These are phyloP conservation scores for Gossypium davidsonii DNA, from an alignment of 441 rosid species.

Conservation along the genomic window DNA sequence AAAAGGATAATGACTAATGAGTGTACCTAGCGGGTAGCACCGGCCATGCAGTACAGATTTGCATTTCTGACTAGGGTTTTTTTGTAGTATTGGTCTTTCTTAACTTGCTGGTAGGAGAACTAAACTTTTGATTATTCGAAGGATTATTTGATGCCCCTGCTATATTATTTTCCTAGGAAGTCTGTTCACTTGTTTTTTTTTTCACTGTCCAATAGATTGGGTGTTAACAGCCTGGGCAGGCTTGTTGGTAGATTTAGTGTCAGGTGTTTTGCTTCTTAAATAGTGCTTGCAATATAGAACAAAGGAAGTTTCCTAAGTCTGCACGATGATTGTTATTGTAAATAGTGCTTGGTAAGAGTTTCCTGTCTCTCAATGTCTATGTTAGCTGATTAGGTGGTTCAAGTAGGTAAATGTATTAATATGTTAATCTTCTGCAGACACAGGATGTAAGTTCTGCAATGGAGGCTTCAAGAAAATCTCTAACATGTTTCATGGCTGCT, in stretches of 20 bases:
- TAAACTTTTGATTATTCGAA: not conserved
- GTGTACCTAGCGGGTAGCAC: not conserved
- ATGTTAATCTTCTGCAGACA: slow-evolving; percentile 48
- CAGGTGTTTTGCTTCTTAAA: not conserved
- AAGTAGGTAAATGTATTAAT: slow-evolving; percentile 14
- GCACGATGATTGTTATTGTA: not conserved
- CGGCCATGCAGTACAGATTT: not conserved
- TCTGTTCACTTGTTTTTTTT: not conserved
- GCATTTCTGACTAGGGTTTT: not conserved
- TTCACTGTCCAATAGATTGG: not conserved
- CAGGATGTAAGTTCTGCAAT: slow-evolving; percentile 56
- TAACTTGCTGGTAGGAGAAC: not conserved
- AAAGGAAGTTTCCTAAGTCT: not conserved
- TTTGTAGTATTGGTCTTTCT: not conserved
- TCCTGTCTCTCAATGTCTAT: slow-evolving; percentile 9
- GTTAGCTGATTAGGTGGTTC: not conserved
- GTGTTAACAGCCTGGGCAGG: not conserved
- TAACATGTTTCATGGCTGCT: slow-evolving; percentile 48
- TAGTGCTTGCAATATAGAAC: not conserved
- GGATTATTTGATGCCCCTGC: not conserved
- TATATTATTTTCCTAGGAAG: not conserved
- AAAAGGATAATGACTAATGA: not conserved
- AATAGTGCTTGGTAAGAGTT: not conserved
- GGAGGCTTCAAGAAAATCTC: slow-evolving; percentile 76
- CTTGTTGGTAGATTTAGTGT: not conserved